Percentiles rank a stretch among this genome's conserved stretches.
These are phyloP conservation scores for Boechera retrofracta DNA, from an alignment of 345 rosid species.

Conservation along the genomic window DNA sequence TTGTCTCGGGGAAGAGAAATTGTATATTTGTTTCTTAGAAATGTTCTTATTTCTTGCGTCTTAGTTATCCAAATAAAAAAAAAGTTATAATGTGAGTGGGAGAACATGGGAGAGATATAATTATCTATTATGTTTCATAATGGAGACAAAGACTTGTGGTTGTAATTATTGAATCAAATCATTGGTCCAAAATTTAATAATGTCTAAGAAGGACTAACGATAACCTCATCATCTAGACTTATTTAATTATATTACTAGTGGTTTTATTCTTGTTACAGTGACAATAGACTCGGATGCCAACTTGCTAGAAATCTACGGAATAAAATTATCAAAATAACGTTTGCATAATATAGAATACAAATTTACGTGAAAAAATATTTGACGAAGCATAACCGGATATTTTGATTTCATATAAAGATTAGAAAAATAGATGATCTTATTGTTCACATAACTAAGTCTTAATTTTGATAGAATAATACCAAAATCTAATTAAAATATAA, in stretches of 20 bases:
- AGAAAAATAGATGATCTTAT: not conserved
- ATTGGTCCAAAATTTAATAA: conserved; percentile 32
- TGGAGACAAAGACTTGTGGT: conserved; percentile 40
- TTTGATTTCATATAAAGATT: no score
- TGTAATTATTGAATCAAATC: conserved; percentile 31
- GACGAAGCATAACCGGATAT: not conserved
- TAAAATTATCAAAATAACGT: not conserved
- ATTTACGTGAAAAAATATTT: not conserved
- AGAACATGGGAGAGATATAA: conserved; percentile 31
- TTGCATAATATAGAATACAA: not conserved
- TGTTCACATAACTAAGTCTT: not conserved
- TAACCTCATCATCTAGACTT: conserved; percentile 27
- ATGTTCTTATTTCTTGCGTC: not conserved
- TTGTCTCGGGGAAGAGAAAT: not conserved
- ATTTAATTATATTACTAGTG: conserved; percentile 5
- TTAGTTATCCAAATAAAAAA: not conserved
- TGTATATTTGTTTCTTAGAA: not conserved
- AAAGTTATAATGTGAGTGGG: conserved; percentile 23
- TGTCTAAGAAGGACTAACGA: conserved; percentile 18
- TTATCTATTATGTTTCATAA: conserved; percentile 33
- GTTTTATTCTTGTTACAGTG: conserved; percentile 23
- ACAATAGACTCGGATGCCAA: conserved; percentile 15
- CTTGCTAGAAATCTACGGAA: conserved; percentile 3
- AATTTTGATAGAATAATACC: not conserved
- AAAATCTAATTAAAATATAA: not conserved